phyloP scores from a whole-genome alignment of 1,284 basidiomycete genomes.

The Trichosporon asahii region DNA sequence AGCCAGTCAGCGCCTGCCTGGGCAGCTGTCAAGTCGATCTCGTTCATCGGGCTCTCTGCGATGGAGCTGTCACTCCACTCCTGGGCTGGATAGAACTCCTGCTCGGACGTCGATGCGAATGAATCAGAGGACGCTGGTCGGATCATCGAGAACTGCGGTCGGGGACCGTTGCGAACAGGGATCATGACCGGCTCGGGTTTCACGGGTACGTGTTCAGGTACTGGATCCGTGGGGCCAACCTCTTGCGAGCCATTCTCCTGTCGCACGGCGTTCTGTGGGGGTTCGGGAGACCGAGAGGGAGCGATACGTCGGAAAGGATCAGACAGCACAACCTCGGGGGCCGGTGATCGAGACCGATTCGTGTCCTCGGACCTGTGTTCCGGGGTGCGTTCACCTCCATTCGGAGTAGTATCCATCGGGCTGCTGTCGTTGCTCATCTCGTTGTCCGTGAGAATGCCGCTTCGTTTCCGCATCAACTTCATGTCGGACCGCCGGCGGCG shows the following conservation, averaged over 20 bases:
- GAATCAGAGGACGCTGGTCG: slow-evolving; percentile 7
- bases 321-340: slow-evolving; percentile 11
- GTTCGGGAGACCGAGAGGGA: not conserved
- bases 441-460: slow-evolving; percentile 16
- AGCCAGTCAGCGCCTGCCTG: slow-evolving; percentile 11
- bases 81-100: slow-evolving; percentile 18
- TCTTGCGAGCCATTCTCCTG: not conserved
- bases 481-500: slow-evolving; percentile 36
- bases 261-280: not conserved
- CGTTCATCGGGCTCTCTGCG: slow-evolving; percentile 27
- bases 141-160: not conserved
- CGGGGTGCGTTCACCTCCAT: not conserved
- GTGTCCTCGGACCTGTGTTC: slow-evolving; percentile 4
- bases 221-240: not conserved
- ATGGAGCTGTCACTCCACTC: slow-evolving; percentile 17
- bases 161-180: not conserved
- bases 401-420: not conserved
- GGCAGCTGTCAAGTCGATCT: slow-evolving; percentile 29
- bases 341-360: not conserved
- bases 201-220: not conserved
- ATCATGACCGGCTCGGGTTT: not conserved
- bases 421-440: slow-evolving; percentile 11
- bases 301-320: slow-evolving; percentile 10
- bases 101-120: slow-evolving; percentile 21
- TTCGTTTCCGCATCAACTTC: slow-evolving; percentile 23